phyloP scores from a whole-genome alignment of 768 basidiomycete species.

The Mrakia hoshinonis region DNA sequence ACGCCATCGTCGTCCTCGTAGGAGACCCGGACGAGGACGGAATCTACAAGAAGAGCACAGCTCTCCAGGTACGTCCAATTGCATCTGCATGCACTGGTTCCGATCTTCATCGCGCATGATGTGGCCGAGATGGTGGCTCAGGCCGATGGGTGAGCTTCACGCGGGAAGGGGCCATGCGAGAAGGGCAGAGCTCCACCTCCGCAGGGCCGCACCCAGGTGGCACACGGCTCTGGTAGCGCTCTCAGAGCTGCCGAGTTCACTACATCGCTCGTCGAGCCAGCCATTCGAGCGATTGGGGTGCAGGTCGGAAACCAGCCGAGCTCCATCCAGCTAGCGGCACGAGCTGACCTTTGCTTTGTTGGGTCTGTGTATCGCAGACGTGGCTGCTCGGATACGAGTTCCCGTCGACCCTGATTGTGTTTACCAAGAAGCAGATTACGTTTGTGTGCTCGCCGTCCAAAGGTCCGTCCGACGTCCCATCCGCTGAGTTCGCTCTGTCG shows the following conservation, averaged over 20 bases:
- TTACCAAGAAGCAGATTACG: conserved; percentile 64
- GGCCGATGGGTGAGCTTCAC: not conserved
- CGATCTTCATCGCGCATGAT: too few species aligned
- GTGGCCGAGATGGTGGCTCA: not conserved
- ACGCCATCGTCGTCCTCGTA: conserved; percentile 41
- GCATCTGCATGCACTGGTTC: not conserved
- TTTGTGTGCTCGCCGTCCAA: conserved; percentile 83
- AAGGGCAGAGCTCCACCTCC: not conserved
- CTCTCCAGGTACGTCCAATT: conserved; percentile 60
- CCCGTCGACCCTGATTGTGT: conserved; percentile 80
- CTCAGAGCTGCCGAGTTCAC: too few species aligned
- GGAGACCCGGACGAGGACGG: conserved; percentile 62
- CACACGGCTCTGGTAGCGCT: too few species aligned
- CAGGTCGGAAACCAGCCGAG: too few species aligned
- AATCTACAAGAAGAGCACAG: conserved; percentile 73
- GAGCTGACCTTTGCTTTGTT: not conserved
- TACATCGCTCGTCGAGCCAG: not conserved
- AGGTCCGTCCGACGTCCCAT: conserved; percentile 47
- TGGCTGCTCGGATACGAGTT: conserved; percentile 98
- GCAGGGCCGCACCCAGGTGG: too few species aligned
- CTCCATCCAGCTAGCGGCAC: not conserved
- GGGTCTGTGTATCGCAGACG: conserved; percentile 50
- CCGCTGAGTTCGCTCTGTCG: not conserved
- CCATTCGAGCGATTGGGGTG: too few species aligned
- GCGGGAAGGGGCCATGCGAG: not conserved